Evolutionary conservation across 768 basidiomycete genomes (phyloP), one percentile per base, ranked within the genome.

Genomic region (Agrocybe praecox): DNA sequence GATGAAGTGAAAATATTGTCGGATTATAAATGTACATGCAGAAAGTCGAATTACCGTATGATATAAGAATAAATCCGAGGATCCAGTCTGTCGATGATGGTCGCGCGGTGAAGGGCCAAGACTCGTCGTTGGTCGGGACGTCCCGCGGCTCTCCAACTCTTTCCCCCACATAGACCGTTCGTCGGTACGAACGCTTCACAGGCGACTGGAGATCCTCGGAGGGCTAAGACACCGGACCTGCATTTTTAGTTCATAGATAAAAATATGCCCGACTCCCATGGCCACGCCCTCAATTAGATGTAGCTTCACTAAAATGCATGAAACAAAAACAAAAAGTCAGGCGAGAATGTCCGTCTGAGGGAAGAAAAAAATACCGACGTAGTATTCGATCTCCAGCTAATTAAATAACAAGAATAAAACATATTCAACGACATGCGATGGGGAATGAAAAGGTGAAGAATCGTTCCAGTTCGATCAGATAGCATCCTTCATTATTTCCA

Each of bases 341-440:
- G 33, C 19, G 43, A 60, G 47, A 33, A 19, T 46, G 34, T n/a
- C n/a, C n/a, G n/a, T n/a, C n/a, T n/a, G n/a, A n/a, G n/a, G n/a
- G n/a, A n/a, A 59, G 62, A 66, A 58, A 59, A 50, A 51, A 60
- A 43, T 12, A 82, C 90, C 75, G 53, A 92, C 90, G 73, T 94
- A 95, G 75, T 94, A 95, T 66, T 98, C 96, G 56, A 98, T 92
- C 77, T 98, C 96, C 64, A 98, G 80, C 96, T 98, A n/a, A 23
- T 15, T n/a, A 12, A 19, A 45, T 22, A 18, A 44, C 24, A 29
- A 44, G 23, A 51, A 50, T 33, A 10, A 7, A 36, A 51, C 48
- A 48, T 51, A 12, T 4, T 34, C 21, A 42, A 21, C 26, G 33
- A 47, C 52, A 36, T 22, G 47, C 24, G 53, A 51, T 32, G n/a